Percentiles rank a stretch among this genome's conserved stretches.
Evolutionary conservation across 2,329 filamentous ascomycete genomes (phyloP).

Genomic region (Aspergillus versicolor): DNA sequence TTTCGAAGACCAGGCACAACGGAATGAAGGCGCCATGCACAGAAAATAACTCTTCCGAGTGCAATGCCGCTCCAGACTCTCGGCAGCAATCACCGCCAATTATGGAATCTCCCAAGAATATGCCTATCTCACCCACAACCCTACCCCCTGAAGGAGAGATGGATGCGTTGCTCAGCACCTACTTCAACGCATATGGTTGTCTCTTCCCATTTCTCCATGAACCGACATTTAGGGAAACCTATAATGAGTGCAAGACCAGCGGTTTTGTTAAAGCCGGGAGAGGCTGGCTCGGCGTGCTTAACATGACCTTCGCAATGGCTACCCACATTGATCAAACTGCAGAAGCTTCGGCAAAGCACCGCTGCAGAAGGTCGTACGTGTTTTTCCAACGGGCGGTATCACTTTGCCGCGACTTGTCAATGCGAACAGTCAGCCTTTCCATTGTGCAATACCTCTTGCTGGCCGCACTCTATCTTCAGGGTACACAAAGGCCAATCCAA

Average conservation of each 20-base stretch:
- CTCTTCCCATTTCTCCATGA: slow-evolving; percentile 24
- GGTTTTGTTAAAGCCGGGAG: slow-evolving; percentile 23
- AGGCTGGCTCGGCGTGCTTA: slow-evolving; percentile 32
- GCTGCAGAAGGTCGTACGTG: slow-evolving; percentile 25
- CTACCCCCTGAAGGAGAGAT: background rate
- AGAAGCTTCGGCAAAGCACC: slow-evolving; percentile 20
- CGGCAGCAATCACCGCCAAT: background rate
- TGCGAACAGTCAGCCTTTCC: background rate
- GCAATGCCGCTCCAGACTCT: background rate
- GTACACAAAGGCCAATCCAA: slow-evolving; percentile 53
- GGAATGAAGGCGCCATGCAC: too few species aligned
- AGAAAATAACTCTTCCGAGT: too few species aligned
- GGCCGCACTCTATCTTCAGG: slow-evolving; percentile 54
- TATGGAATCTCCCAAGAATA: background rate
- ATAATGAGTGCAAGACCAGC: slow-evolving; percentile 20
- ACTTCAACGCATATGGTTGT: background rate
- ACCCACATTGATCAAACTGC: slow-evolving; percentile 16
- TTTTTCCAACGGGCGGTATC: background rate
- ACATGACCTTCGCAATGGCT: slow-evolving; percentile 31
- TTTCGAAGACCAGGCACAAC: background rate
- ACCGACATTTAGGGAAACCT: slow-evolving; percentile 26
- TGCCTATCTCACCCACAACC: background rate
- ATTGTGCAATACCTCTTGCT: slow-evolving; percentile 52
- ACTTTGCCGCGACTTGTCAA: background rate
- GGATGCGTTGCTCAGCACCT: background rate